Evolutionary conservation across 163 green algal species (phyloP).

Genomic region (Prototheca wickerhamii): DNA sequence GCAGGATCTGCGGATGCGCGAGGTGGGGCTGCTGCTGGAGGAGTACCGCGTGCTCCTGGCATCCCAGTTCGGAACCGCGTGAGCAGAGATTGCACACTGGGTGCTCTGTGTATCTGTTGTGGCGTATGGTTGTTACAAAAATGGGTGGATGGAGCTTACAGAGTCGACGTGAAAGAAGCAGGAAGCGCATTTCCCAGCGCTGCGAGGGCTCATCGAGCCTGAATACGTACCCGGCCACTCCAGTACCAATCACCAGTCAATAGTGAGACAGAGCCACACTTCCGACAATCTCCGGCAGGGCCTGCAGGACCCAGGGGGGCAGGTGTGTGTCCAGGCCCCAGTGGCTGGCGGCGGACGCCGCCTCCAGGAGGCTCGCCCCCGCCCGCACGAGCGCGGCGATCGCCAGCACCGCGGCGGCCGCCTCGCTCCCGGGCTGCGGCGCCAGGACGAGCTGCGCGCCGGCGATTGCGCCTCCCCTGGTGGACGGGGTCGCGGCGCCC

Average conservation of each 20-base stretch:
- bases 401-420: constrained; percentile 8
- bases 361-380: constrained; percentile 6
- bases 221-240: too few species aligned
- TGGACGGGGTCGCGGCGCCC: too few species aligned
- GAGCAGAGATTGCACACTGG: not conserved
- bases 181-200: too few species aligned
- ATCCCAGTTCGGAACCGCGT: not conserved
- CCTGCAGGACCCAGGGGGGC: constrained; percentile 6
- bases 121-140: not conserved
- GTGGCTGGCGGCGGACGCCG: constrained; percentile 18
- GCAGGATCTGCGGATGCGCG: constrained; percentile 17
- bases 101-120: not conserved
- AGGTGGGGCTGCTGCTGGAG: constrained; percentile 18
- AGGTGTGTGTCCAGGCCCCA: constrained; percentile 28
- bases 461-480: too few species aligned
- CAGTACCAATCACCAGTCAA: too few species aligned
- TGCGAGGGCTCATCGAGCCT: too few species aligned
- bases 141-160: too few species aligned
- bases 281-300: constrained; percentile 7
- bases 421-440: constrained; percentile 14
- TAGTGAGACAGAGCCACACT: not conserved
- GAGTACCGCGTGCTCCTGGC: constrained; percentile 18
- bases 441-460: constrained; percentile 14
- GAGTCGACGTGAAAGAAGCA: too few species aligned
- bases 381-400: constrained; percentile 17